These are phyloP conservation scores for Aspergillus hancockii DNA, from an alignment of 495 filamentous ascomycete genomes.

Conservation along the genomic window DNA sequence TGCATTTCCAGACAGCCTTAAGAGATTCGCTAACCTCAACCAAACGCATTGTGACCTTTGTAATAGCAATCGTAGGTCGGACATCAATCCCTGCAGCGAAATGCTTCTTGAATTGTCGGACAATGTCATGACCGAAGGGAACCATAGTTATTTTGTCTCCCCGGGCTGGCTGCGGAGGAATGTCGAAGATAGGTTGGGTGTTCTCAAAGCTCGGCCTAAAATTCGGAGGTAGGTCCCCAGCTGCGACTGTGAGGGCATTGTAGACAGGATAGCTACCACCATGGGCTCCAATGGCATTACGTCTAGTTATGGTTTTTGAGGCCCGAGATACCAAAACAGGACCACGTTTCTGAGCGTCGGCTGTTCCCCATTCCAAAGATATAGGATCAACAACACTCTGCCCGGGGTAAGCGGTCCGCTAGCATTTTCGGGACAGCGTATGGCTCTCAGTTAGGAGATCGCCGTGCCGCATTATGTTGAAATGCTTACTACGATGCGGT, in stretches of 20 bases:
- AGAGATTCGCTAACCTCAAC: slow-evolving; percentile 92
- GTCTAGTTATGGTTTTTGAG: slow-evolving; percentile 70
- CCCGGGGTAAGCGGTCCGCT: slow-evolving; percentile 86
- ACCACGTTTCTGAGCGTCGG: slow-evolving; percentile 72
- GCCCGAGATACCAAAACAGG: slow-evolving; percentile 89
- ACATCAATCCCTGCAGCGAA: slow-evolving; percentile 80
- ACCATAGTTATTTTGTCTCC: slow-evolving; percentile 92
- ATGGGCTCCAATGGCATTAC: slow-evolving; percentile 89
- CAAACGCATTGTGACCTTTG: slow-evolving; percentile 94
- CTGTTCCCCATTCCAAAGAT: slow-evolving; percentile 82
- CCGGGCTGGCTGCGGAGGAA: slow-evolving; percentile 90
- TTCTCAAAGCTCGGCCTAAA: slow-evolving; percentile 94
- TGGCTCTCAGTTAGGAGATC: too few species aligned
- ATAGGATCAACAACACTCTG: slow-evolving; percentile 92
- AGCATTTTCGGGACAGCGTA: too few species aligned
- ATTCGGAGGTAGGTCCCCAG: slow-evolving; percentile 78
- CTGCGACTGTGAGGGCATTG: slow-evolving; percentile 89
- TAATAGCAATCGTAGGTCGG: slow-evolving; percentile 91
- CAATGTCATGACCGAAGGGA: slow-evolving; percentile 78
- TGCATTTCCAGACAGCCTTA: slow-evolving; percentile 74
- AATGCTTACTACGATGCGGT: too few species aligned
- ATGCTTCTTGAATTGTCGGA: slow-evolving; percentile 41
- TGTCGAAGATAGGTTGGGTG: slow-evolving; percentile 83
- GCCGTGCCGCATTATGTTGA: too few species aligned
- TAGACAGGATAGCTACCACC: slow-evolving; percentile 98